phyloP scores from a whole-genome alignment of 2,329 filamentous ascomycete species.

The Purpureocillium takamizusanense region DNA sequence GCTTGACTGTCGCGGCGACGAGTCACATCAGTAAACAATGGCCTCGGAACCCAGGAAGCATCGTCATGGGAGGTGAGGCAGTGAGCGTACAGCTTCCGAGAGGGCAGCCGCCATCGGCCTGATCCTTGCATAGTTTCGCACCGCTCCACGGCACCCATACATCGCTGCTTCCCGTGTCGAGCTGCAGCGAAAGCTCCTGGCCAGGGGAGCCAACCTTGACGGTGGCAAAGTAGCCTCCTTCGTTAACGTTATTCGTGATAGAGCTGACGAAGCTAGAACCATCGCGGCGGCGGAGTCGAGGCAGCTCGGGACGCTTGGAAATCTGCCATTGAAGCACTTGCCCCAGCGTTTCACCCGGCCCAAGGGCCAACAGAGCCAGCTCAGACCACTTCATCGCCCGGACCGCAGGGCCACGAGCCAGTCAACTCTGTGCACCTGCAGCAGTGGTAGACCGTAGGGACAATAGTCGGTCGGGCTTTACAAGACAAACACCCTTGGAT shows the following conservation, averaged over 20 bases:
- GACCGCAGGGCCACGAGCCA: no score
- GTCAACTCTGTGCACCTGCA: no score
- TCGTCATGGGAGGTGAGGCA: background rate
- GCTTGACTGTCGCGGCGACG: slow-evolving; percentile 29
- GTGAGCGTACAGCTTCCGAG: slow-evolving; percentile 36
- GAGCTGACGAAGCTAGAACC: slow-evolving; percentile 28
- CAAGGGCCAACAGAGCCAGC: slow-evolving; percentile 1
- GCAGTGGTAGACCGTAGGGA: no score
- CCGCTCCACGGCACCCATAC: slow-evolving; percentile 44
- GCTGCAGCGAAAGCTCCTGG: slow-evolving; percentile 47
- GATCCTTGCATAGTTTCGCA: slow-evolving; percentile 28
- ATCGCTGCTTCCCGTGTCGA: slow-evolving; percentile 59
- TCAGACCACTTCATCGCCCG: no score
- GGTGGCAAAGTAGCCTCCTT: slow-evolving; percentile 46
- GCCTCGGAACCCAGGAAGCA: no score
- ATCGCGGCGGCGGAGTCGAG: slow-evolving; percentile 26
- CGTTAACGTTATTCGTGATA: slow-evolving; percentile 32
- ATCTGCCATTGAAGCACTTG: slow-evolving; percentile 40
- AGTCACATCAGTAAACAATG: no score
- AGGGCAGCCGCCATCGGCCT: slow-evolving; percentile 22
- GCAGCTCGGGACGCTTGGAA: slow-evolving; percentile 21
- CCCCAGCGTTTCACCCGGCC: slow-evolving; percentile 9
- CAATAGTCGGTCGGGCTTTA: no score
- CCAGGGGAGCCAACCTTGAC: slow-evolving; percentile 48
- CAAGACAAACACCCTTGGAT: no score